Base-by-base conservation (phyloP, 495 filamentous ascomycete genomes). In the Halenospora varia region DNA sequence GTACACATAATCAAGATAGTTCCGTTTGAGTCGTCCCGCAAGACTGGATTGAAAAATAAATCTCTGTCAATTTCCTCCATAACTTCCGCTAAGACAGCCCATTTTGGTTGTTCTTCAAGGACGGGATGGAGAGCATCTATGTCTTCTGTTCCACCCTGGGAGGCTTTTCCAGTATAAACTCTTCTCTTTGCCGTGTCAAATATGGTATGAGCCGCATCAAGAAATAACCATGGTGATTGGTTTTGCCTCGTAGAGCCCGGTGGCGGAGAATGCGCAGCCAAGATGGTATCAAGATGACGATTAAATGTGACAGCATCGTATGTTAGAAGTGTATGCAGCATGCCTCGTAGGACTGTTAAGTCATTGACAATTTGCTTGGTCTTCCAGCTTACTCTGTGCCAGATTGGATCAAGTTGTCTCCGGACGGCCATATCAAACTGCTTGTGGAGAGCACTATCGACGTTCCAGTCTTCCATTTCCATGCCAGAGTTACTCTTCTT, bases 391-490 rank as follows among this genome's bases (percentile, higher is more conserved):
- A 96, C 89, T 53, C 95, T 82, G 72, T 98, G 94, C 94, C 94
- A 98, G 55, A 97, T 91, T 4, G 93, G 91, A 66, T 97, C 92
- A 13, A 98, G 74, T 70, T 98, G 94, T 64, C 93, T 84, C 49
- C 92, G 76, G 48, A 98, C 84, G 56, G 92, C 84, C 29, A 89
- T 77, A 70, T 97, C 95, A 68, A 98, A 98, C 62, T 87, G 93
- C 68, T 86, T 88, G 59, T 97, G 89, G 54, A 98, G 73, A 20
- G 94, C 95, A 68, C 90, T 96, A 68, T 98, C 95, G 18, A 96
- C 75, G 54, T 90, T 97, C 94, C 94, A 98, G 61, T 97, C 92
- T 57, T 93, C 93, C 88, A 97, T 89, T 60, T 98, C 95, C 4
- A 98, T 73, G 0, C 92, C 91, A 0, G 85, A 79, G 65, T 96